These are phyloP conservation scores for Singerocomus inundabilis DNA, from an alignment of 1,284 basidiomycete species.

Conservation along the genomic window DNA sequence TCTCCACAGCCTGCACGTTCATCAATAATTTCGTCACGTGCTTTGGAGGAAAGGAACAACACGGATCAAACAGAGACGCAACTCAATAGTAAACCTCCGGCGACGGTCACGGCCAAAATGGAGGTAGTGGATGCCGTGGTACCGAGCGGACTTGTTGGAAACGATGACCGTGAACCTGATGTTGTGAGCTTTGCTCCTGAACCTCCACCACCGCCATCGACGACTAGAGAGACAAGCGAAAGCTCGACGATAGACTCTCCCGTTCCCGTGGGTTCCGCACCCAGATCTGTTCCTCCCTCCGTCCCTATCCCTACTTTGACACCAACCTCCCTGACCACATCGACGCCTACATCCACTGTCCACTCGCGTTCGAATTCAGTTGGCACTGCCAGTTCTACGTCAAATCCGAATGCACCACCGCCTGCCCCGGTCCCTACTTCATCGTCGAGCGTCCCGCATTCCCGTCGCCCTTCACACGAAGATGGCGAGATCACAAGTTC, in stretches of 20 bases:
- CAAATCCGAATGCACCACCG: constrained; percentile 1
- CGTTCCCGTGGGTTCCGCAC: background rate
- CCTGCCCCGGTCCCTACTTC: background rate
- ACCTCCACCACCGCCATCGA: constrained; percentile 36
- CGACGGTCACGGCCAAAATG: constrained; percentile 32
- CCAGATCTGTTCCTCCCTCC: background rate
- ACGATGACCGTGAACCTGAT: constrained; percentile 23
- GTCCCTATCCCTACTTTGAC: constrained; percentile 11
- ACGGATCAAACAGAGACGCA: constrained; percentile 11
- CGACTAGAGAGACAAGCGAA: constrained; percentile 21
- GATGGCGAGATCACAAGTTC: constrained; percentile 53
- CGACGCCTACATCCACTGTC: constrained; percentile 22
- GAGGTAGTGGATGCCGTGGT: constrained; percentile 32
- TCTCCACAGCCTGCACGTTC: constrained; percentile 2
- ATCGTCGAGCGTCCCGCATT: constrained; percentile 16
- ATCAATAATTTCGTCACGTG: constrained; percentile 1
- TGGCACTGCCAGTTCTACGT: constrained; percentile 9
- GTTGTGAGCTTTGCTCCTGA: constrained; percentile 33
- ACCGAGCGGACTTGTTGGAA: constrained; percentile 19
- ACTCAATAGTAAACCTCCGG: constrained; percentile 2
- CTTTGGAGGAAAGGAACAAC: constrained; percentile 1
- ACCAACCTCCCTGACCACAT: constrained; percentile 22
- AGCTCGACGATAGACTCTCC: constrained; percentile 7
- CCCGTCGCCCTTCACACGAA: constrained; percentile 41
- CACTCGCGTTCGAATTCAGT: constrained; percentile 34